Base-by-base conservation (phyloP, 257 asterid species). In the Sherardia arvensis region DNA sequence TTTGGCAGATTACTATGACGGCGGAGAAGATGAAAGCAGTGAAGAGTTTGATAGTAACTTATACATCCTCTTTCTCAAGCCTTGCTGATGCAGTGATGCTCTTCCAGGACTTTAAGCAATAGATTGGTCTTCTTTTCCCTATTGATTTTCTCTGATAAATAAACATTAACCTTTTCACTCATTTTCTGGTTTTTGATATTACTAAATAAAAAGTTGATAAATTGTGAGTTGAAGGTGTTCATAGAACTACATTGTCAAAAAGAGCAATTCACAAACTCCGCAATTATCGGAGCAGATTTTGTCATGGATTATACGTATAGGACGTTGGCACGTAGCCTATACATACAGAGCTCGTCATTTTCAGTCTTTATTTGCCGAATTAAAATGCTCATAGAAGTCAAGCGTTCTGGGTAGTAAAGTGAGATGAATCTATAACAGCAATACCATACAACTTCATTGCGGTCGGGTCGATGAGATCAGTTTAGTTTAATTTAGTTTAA, bases 1-100 rank as follows among this genome's bases (percentile, higher is more conserved):
- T 62, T 40, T 64, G 30, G 7, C 78, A 85, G 96, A 77, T 84
- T 69, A 81, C 73, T 59, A 69, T 83, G 62, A 87, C 90, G 1
- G 66, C 62, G 66, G 93, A 84, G 10, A 83, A 83, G 84, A 86
- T 78, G 15, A 66, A 58, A 71, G 64, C 51, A 70, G 69, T 36
- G 59, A 53, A 62, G 53, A 82, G 71, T 68, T 74, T 71, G 20
- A 74, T 79, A 69, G 59, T 73, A 33, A 70, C 78, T 40, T 76
- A 90, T 70, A 96, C 85, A 75, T 71, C 88, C 20, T 81, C 90
- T 34, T 71, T 85, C 66, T 66, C 84, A 75, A 77, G 81, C 62
- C 81, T 93, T 43, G 99, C 87, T 57, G 96, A 85, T 47, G 81
- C 78, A 30, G 58, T 85, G 64, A 40, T 90, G 83, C 76, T 87